These are phyloP conservation scores for Suhomyces sp. DNA, from an alignment of 805 yeast genomes.

Conservation along the genomic window DNA sequence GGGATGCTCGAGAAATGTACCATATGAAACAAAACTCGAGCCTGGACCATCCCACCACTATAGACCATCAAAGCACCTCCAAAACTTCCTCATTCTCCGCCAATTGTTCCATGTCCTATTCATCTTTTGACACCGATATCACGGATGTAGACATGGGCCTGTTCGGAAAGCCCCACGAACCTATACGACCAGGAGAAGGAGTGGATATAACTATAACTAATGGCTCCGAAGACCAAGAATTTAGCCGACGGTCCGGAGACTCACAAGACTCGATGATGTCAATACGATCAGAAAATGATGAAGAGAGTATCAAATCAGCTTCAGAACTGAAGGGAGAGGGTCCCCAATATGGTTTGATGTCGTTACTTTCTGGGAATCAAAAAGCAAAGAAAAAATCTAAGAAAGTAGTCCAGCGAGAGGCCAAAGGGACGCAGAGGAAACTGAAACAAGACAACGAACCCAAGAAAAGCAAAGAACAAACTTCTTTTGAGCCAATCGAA, in stretches of 20 bases:
- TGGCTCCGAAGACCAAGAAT: too few relatives aligned
- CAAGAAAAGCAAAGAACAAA: not conserved
- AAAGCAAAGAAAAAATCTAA: conserved; percentile 8
- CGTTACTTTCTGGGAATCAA: conserved; percentile 19
- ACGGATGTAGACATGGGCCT: conserved; percentile 12
- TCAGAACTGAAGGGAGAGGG: conserved; percentile 1
- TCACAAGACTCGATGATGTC: too few relatives aligned
- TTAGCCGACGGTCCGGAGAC: too few relatives aligned
- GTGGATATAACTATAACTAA: too few relatives aligned
- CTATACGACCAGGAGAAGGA: too few relatives aligned
- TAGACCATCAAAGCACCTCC: not conserved
- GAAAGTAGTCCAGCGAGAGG: too few relatives aligned
- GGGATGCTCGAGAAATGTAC: too few relatives aligned
- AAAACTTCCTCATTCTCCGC: not conserved
- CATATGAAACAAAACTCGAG: too few relatives aligned
- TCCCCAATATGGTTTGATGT: conserved; percentile 7
- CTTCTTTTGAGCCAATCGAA: not conserved
- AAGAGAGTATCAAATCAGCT: too few relatives aligned
- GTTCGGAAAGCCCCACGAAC: too few relatives aligned
- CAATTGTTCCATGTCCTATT: conserved; percentile 1
- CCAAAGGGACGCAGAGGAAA: conserved; percentile 17
- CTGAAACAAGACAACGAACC: conserved; percentile 9
- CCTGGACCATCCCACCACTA: too few relatives aligned
- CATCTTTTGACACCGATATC: conserved; percentile 8
- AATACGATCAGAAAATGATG: too few relatives aligned